Base-by-base conservation (phyloP, 2,329 filamentous ascomycete genomes). In the Emmonsiellopsis sp. region DNA sequence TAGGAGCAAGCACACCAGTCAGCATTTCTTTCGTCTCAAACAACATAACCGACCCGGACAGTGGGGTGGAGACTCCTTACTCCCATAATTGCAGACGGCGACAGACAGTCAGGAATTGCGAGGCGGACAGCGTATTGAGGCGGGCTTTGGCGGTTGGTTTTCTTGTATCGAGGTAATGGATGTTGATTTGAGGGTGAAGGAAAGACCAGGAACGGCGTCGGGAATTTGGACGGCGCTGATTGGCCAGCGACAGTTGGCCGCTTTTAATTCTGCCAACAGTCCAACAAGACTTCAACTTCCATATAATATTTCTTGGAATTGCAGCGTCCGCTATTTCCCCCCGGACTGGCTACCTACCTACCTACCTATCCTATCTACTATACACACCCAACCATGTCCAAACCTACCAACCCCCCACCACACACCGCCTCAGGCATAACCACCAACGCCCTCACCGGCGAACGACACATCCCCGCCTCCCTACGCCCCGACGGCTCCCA, bases 391-490 rank as follows among this genome's bases (percentile, higher is more conserved):
- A 61, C 62, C 60, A 76, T 76, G 79, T 74, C 77, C 57, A 26
- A 74, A 71, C 54, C 72, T 71, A 77, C 81, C 54, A 83, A 16
- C 26, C 80, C 30, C 26, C 56, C 6, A 40, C 38, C 31, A 11
- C 52, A 34, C 51, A 60, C 61, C 11, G 59, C 61, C 50, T 77
- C 88, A 41, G 87, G 87, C 61, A 92, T 92, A 66, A 85, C 92
- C 62, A 85, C 85, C 51, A 85, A 91, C 67, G 80, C 84, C 50
- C 69, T 71, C 58, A 87, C 82, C 61, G 94, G 93, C 66, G 82
- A 90, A 66, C 87, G 91, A 44, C 85, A 90, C 62, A 97, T 98
- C 54, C 93, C 93, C 30, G 82, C 91, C 43, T 97, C 92, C 0
- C 76, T 83, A 43, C 86, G 94, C 52, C 75, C 93, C 26, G 93